phyloP scores from a whole-genome alignment of 225 moss, liverwort and hornwort species.

The Marchantia polymorpha region DNA sequence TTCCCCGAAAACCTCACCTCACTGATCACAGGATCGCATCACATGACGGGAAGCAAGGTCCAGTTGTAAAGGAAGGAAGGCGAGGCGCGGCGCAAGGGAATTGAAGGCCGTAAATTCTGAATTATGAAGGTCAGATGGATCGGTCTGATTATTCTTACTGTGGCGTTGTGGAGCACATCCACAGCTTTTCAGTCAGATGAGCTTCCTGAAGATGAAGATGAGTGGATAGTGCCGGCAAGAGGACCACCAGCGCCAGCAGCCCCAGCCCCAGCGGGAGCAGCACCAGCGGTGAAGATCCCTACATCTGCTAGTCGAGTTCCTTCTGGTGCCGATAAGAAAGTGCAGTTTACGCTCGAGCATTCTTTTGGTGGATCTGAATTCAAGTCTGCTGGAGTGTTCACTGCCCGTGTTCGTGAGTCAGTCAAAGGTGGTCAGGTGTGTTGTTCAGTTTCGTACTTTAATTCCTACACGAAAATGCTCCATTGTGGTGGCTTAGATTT shows the following conservation, averaged over 20 bases:
- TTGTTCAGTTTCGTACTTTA: background rate
- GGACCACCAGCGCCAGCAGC: constrained; percentile 3
- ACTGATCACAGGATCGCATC: background rate
- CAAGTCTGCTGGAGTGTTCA: constrained; percentile 61
- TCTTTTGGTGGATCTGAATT: constrained; percentile 64
- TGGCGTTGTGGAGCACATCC: constrained; percentile 24
- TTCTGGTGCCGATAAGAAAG: constrained; percentile 49
- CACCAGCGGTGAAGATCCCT: constrained; percentile 9
- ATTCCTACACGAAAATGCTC: too few species aligned
- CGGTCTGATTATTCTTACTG: constrained; percentile 28
- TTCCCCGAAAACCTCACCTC: background rate
- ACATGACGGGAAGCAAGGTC: background rate
- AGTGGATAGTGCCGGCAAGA: constrained; percentile 43
- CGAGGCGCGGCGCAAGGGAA: background rate
- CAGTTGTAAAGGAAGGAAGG: background rate
- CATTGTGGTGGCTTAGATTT: too few species aligned
- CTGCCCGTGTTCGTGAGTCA: constrained; percentile 69
- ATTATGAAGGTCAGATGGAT: constrained; percentile 21
- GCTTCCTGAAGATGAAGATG: constrained; percentile 91
- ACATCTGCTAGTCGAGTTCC: constrained; percentile 13
- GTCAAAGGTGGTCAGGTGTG: constrained; percentile 63
- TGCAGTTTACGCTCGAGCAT: constrained; percentile 77
- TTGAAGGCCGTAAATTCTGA: background rate
- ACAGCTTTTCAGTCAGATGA: constrained; percentile 80
- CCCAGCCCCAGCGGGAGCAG: background rate